Conservation (phyloP, 164 flowering plant genomes). For the Vitis vinifera region DNA sequence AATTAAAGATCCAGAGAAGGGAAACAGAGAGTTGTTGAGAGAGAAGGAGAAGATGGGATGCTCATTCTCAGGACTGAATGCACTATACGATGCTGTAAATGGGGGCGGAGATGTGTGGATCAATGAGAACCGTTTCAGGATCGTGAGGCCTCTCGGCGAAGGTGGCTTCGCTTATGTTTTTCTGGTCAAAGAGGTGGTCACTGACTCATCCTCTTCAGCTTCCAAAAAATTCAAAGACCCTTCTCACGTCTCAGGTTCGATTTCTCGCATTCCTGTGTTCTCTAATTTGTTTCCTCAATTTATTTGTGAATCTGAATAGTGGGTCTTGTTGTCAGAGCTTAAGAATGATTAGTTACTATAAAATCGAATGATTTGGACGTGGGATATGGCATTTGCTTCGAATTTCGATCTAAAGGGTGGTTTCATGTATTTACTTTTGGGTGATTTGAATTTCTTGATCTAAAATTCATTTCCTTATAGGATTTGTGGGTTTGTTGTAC, state of each 20-base stretch:
- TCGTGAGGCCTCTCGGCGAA: conserved; percentile 90
- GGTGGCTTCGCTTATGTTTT: conserved; percentile 91
- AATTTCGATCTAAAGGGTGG: not conserved
- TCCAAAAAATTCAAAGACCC: conserved; percentile 73
- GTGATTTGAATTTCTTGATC: not conserved
- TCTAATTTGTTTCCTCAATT: not conserved
- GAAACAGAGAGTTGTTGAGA: conserved; percentile 11
- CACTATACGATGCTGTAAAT: conserved; percentile 83
- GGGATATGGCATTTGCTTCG: no score
- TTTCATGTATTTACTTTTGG: not conserved
- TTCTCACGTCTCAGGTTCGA: conserved; percentile 72
- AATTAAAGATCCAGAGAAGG: no score
- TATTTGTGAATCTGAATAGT: not conserved
- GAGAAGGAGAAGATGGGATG: conserved; percentile 66
- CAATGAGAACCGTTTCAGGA: conserved; percentile 89
- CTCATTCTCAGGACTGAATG: conserved; percentile 92
- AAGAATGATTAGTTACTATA: not conserved
- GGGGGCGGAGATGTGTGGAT: conserved; percentile 99
- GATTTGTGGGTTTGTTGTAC: not conserved
- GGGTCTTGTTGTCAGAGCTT: not conserved
- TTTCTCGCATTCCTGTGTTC: conserved; percentile 7
- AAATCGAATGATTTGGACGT: not conserved
- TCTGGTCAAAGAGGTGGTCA: conserved; percentile 69
- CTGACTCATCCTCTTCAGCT: conserved; percentile 40
- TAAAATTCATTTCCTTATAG: not conserved